Evolutionary conservation across 306 rosid species (phyloP).

Genomic region (apple (Malus domestica)): DNA sequence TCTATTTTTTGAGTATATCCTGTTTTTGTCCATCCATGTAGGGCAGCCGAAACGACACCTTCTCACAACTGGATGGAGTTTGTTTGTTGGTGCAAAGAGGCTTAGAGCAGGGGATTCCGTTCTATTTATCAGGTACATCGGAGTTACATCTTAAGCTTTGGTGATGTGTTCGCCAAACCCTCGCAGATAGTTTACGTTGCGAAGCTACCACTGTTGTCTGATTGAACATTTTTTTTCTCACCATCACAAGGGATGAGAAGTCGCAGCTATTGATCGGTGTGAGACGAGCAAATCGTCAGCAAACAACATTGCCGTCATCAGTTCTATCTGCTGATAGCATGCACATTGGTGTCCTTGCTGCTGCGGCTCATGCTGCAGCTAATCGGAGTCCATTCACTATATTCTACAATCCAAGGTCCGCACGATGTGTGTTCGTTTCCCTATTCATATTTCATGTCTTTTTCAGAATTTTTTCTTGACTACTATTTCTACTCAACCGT

Average conservation of each 20-base stretch:
- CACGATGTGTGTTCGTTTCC: background rate
- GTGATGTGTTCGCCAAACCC: background rate
- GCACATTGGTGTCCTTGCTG: constrained; percentile 99
- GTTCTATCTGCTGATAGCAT: constrained; percentile 96
- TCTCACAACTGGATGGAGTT: constrained; percentile 97
- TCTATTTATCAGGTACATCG: constrained; percentile 69
- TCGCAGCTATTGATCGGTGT: constrained; percentile 84
- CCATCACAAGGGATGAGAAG: constrained; percentile 68
- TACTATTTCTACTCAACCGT: constrained; percentile 5
- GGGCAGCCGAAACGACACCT: constrained; percentile 99
- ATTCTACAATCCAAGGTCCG: constrained; percentile 94
- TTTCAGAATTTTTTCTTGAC: background rate
- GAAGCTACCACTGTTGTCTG: background rate
- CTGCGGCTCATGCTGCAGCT: constrained; percentile 97
- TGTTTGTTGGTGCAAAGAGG: constrained; percentile 83
- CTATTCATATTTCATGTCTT: background rate
- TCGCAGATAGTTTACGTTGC: background rate
- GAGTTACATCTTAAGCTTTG: background rate
- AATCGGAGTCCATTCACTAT: constrained; percentile 78
- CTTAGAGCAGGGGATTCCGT: constrained; percentile 94
- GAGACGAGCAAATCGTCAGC: constrained; percentile 95
- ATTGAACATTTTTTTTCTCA: background rate
- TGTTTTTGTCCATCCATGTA: constrained; percentile 13
- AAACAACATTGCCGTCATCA: constrained; percentile 81
- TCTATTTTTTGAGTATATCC: background rate